phyloP scores from a whole-genome alignment of 1,284 basidiomycete species.

The Ceratobasidium sp. region DNA sequence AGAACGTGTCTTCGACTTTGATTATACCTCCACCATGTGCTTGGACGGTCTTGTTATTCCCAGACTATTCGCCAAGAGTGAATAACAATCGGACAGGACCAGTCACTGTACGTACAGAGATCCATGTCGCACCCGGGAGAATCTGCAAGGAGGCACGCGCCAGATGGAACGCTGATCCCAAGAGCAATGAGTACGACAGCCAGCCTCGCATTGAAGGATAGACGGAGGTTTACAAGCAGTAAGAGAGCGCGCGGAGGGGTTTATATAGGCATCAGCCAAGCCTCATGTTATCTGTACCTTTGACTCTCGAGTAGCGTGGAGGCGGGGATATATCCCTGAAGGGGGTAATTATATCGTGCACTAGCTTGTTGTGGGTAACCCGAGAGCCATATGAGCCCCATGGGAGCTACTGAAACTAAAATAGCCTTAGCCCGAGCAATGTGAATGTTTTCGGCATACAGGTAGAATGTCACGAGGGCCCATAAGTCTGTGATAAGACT shows the following conservation, averaged over 20 bases:
- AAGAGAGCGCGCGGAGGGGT: not conserved
- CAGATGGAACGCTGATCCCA: constrained; percentile 23
- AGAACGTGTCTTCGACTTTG: constrained; percentile 46
- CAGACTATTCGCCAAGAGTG: constrained; percentile 21
- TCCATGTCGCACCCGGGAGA: constrained; percentile 47
- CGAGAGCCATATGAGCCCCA: not conserved
- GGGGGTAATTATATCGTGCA: constrained; percentile 27
- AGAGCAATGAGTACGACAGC: not conserved
- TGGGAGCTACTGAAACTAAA: not conserved
- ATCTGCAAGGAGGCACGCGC: constrained; percentile 45
- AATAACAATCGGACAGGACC: too few species aligned
- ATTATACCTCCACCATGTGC: constrained; percentile 48
- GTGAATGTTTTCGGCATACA: not conserved
- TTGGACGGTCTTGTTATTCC: constrained; percentile 47
- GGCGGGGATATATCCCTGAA: constrained; percentile 8
- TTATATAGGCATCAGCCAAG: constrained; percentile 14
- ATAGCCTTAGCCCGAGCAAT: not conserved
- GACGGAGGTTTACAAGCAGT: not conserved
- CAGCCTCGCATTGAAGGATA: constrained; percentile 15
- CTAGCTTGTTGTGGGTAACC: not conserved
- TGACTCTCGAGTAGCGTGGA: constrained; percentile 5
- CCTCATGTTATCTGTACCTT: not conserved
- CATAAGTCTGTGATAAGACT: too few species aligned
- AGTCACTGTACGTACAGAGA: constrained; percentile 19
- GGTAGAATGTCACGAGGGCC: constrained; percentile 23